A percentile compares a stretch with the other conserved stretches of the same genome.
Conservation (phyloP, 257 asterid genomes). For the Solanum verrucosum region DNA sequence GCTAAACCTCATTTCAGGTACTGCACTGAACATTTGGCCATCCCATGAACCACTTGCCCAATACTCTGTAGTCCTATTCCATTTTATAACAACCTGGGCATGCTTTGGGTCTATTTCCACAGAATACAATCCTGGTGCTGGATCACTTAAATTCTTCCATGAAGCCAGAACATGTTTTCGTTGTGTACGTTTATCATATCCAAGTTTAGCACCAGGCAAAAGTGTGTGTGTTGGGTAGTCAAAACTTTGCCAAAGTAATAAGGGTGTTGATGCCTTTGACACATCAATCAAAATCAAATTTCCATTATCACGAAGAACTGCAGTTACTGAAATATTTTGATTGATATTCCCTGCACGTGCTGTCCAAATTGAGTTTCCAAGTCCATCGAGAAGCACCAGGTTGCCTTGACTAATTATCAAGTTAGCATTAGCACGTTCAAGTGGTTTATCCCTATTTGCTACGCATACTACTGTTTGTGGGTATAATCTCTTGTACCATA, state of each 20-base stretch:
- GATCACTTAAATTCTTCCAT: not conserved
- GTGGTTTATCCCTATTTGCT: not conserved
- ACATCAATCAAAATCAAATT: not conserved
- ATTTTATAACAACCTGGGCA: not conserved
- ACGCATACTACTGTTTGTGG: not conserved
- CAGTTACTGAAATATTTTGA: not conserved
- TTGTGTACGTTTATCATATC: not conserved
- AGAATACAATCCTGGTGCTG: not conserved
- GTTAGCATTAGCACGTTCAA: not conserved
- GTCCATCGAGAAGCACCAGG: not conserved
- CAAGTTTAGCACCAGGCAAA: not conserved
- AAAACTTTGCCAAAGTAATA: not conserved
- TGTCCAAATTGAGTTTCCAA: not conserved
- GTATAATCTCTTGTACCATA: not conserved
- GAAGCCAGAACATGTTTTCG: not conserved
- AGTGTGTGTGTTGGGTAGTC: not conserved
- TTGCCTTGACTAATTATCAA: not conserved
- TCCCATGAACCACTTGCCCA: not conserved
- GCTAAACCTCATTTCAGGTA: conserved; percentile 24
- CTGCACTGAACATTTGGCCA: not conserved
- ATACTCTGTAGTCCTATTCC: not conserved
- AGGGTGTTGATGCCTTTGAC: not conserved
- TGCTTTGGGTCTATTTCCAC: not conserved
- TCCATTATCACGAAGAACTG: not conserved
- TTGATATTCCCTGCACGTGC: too few species aligned